Conservation (phyloP, 1,284 basidiomycete species). For the Microbotryum saponariae region DNA sequence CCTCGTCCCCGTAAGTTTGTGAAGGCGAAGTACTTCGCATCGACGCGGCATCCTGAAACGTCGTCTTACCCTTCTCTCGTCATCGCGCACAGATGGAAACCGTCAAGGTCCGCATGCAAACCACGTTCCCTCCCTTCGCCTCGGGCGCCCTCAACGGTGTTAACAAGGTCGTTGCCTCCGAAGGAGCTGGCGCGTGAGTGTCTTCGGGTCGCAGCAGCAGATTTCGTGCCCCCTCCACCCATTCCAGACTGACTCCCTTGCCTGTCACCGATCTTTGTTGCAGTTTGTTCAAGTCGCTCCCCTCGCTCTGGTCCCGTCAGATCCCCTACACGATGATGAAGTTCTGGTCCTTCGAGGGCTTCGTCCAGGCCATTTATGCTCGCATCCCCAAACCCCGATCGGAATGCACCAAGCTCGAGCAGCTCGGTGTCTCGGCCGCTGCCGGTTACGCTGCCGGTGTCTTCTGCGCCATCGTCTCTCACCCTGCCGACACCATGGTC, state of each 20-base stretch:
- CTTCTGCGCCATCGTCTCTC: slow-evolving; percentile 39
- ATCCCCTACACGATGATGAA: slow-evolving; percentile 40
- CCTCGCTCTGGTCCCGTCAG: slow-evolving; percentile 39
- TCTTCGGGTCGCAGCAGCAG: background rate
- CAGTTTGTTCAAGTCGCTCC: slow-evolving; percentile 38
- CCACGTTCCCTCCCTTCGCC: slow-evolving; percentile 39
- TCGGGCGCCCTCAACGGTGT: slow-evolving; percentile 32
- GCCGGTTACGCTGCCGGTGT: slow-evolving; percentile 39
- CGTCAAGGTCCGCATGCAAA: slow-evolving; percentile 41
- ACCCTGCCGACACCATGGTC: slow-evolving; percentile 41
- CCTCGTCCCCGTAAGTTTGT: slow-evolving; percentile 34
- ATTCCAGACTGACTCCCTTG: background rate
- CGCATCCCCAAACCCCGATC: slow-evolving; percentile 34
- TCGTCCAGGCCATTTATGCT: slow-evolving; percentile 34
- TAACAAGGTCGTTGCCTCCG: slow-evolving; percentile 35
- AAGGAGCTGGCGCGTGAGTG: slow-evolving; percentile 36
- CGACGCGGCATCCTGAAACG: background rate
- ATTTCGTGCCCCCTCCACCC: background rate
- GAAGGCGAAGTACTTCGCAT: background rate
- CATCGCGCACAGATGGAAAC: slow-evolving; percentile 32
- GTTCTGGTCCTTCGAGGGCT: slow-evolving; percentile 38
- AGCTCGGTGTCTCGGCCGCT: slow-evolving; percentile 37
- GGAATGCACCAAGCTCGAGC: slow-evolving; percentile 39
- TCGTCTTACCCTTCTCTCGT: background rate
- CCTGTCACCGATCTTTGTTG: too few relatives aligned